phyloP scores from a whole-genome alignment of 2,329 filamentous ascomycete genomes.

The Aspergillus fumigatiaffinis region DNA sequence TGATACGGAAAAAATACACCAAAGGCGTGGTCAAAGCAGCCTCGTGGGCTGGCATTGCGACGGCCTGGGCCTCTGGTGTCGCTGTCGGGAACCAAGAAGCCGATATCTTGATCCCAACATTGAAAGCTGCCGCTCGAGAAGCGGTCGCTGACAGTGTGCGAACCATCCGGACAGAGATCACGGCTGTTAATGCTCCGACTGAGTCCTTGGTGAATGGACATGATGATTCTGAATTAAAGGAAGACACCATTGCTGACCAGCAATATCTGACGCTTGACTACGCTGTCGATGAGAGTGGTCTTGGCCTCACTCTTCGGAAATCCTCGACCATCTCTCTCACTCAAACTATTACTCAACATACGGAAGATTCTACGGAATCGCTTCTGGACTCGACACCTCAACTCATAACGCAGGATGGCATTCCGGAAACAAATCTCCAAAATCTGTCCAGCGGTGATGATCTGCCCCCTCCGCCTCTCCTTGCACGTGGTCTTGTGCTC shows the following conservation, averaged over 20 bases:
- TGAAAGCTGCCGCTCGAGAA: slow-evolving; percentile 40
- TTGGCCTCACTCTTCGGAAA: slow-evolving; percentile 30
- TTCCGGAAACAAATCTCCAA: slow-evolving; percentile 5
- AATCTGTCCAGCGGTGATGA: slow-evolving; percentile 19
- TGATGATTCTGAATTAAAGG: slow-evolving; percentile 7
- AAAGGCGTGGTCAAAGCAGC: slow-evolving; percentile 35
- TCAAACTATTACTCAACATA: slow-evolving; percentile 36
- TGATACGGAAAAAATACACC: slow-evolving; percentile 38
- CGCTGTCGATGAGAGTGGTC: slow-evolving; percentile 11
- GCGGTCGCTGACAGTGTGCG: slow-evolving; percentile 36
- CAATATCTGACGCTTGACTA: slow-evolving; percentile 23
- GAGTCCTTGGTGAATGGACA: slow-evolving; percentile 11
- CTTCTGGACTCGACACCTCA: slow-evolving; percentile 9
- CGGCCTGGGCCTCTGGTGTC: slow-evolving; percentile 36
- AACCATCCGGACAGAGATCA: slow-evolving; percentile 41
- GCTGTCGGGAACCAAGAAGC: slow-evolving; percentile 35
- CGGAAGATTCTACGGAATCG: slow-evolving; percentile 25
- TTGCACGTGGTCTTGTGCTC: slow-evolving; percentile 35
- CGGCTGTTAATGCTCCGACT: slow-evolving; percentile 20
- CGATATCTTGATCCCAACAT: slow-evolving; percentile 40
- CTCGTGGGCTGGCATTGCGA: slow-evolving; percentile 37
- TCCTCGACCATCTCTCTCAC: slow-evolving; percentile 41
- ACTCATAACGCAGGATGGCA: slow-evolving; percentile 6
- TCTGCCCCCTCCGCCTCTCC: slow-evolving; percentile 30
- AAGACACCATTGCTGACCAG: slow-evolving; percentile 12